A percentile compares a stretch with the other conserved stretches of the same genome.
phyloP scores from a whole-genome alignment of 352 stramenopile genomes.

The Phytophthora tentaculata region DNA sequence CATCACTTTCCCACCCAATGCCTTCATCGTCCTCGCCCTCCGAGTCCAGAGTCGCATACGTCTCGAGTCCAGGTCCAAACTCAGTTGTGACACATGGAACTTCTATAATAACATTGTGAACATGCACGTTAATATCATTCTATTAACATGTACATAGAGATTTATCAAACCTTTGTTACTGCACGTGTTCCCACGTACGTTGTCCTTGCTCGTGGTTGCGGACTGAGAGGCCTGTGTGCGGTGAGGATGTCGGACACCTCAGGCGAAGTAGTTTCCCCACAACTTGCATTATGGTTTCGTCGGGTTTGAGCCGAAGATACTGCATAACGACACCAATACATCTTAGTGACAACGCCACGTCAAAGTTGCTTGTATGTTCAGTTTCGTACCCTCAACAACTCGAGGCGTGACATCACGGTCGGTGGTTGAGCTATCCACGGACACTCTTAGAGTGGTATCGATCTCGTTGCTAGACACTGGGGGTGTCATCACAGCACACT shows the following conservation, averaged over 20 bases:
- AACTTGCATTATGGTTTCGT: background rate
- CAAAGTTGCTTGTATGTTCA: background rate
- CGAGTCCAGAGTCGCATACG: background rate
- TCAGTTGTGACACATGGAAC: background rate
- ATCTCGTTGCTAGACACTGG: too few species aligned
- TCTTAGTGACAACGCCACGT: background rate
- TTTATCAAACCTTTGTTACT: background rate
- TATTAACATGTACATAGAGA: background rate
- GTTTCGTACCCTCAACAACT: background rate
- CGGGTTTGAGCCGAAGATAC: background rate
- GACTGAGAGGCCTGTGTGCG: background rate
- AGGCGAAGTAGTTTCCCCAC: background rate
- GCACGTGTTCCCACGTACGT: background rate
- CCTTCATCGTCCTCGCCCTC: background rate
- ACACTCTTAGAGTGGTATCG: too few species aligned
- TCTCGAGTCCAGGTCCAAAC: background rate
- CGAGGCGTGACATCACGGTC: background rate
- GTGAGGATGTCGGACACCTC: background rate
- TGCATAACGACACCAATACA: background rate
- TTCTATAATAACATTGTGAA: background rate
- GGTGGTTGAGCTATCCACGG: too few species aligned
- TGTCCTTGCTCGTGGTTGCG: background rate
- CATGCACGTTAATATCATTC: background rate
- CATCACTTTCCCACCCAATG: background rate
- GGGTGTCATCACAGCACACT: too few species aligned